Conservation (phyloP, 2,329 filamentous ascomycete genomes). For the Colletotrichum agaves region DNA sequence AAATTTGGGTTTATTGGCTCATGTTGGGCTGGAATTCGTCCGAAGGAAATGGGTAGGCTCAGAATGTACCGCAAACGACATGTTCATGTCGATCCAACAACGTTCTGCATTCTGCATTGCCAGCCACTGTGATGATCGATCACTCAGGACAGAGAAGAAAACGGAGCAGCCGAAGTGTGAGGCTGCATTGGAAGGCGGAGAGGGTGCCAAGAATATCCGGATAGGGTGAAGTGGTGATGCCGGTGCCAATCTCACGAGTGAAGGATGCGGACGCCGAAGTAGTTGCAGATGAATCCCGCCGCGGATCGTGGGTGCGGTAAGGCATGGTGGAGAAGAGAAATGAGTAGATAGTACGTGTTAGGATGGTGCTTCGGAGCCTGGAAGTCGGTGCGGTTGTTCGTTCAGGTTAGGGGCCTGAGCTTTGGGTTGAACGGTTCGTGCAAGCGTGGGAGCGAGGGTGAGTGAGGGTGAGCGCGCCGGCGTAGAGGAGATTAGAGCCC, state of each 20-base stretch:
- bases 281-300: too few relatives aligned
- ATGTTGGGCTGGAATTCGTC: neutral
- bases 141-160: neutral
- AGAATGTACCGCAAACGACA: neutral
- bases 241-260: neutral
- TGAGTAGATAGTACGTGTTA: too few relatives aligned
- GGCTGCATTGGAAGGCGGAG: neutral
- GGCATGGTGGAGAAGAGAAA: too few relatives aligned
- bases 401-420: neutral
- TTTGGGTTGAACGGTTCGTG: neutral
- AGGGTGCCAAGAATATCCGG: neutral
- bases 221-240: neutral
- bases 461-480: neutral
- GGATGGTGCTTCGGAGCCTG: neutral
- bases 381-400: constrained; percentile 1
- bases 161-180: neutral
- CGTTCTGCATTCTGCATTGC: neutral
- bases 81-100: neutral
- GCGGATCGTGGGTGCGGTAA: too few relatives aligned
- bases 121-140: neutral
- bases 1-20: neutral
- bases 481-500: neutral
- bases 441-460: neutral
- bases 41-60: neutral
- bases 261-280: neutral